Evolutionary conservation across 73 alveolate species (phyloP).

Genomic region (Paramecium primaurelia): DNA sequence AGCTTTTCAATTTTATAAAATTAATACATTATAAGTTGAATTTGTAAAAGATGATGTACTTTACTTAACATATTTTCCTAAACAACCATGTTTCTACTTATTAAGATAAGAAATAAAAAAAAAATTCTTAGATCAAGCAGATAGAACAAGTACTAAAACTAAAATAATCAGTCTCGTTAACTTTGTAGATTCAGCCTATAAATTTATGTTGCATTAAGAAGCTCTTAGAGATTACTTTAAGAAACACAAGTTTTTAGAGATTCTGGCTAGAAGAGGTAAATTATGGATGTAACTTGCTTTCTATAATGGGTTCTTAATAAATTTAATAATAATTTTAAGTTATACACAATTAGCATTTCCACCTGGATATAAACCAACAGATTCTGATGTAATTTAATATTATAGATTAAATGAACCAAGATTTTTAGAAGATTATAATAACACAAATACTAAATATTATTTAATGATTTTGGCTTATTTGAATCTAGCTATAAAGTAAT

Average conservation of each 20-base stretch:
- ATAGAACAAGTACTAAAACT: conserved; percentile 11
- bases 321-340: not conserved
- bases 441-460: not conserved
- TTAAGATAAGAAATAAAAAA: not conserved
- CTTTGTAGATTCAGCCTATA: not conserved
- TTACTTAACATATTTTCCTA: not conserved
- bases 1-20: not conserved
- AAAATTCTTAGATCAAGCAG: not conserved
- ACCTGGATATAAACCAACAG: not conserved
- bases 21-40: conserved; percentile 9
- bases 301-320: not conserved
- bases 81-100: not conserved
- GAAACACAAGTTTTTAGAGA: not conserved
- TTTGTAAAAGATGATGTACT: conserved; percentile 19
- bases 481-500: not conserved
- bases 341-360: conserved; percentile 30
- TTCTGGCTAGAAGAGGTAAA: conserved; percentile 41
- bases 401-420: not conserved
- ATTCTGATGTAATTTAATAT: not conserved
- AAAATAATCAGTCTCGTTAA: not conserved
- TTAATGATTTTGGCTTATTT: not conserved
- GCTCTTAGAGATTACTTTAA: not conserved
- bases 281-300: conserved; percentile 25
- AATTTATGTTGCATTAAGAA: conserved; percentile 12
- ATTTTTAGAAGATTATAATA: not conserved